A percentile compares a stretch with the other conserved stretches of the same genome.
phyloP scores from a whole-genome alignment of 192 early-diverging fungal genomes.

The Umbelopsis vinacea region DNA sequence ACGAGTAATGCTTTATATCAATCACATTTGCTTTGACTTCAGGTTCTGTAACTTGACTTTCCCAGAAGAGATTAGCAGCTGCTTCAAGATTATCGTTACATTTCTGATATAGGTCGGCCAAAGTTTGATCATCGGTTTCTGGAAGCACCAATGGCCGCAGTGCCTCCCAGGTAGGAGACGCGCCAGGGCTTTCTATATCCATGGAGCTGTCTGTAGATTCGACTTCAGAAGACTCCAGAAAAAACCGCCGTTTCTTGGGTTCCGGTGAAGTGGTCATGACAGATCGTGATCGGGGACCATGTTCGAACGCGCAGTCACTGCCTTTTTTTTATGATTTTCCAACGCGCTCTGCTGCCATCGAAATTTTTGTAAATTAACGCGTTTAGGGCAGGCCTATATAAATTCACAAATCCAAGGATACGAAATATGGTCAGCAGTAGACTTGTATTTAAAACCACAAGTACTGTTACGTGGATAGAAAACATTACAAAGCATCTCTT shows the following conservation, averaged over 20 bases:
- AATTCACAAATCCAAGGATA: no score
- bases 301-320: not conserved
- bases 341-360: not conserved
- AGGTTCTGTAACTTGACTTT: slow-evolving; percentile 28
- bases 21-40: slow-evolving; percentile 16
- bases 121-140: slow-evolving; percentile 16
- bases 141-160: slow-evolving; percentile 6
- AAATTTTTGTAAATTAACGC: no score
- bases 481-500: no score
- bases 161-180: not conserved
- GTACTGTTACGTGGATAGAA: no score
- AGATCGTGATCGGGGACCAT: not conserved
- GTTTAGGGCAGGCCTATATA: no score
- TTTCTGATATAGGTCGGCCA: slow-evolving; percentile 40
- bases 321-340: not conserved
- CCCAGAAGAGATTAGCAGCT: slow-evolving; percentile 49
- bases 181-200: not conserved
- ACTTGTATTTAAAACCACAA: no score
- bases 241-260: slow-evolving; percentile 14
- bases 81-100: slow-evolving; percentile 45
- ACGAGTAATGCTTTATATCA: not conserved
- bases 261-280: not conserved
- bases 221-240: not conserved
- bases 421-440: no score
- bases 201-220: not conserved